Conservation (phyloP, 164 flowering plant genomes). For the Protea cynaroides region DNA sequence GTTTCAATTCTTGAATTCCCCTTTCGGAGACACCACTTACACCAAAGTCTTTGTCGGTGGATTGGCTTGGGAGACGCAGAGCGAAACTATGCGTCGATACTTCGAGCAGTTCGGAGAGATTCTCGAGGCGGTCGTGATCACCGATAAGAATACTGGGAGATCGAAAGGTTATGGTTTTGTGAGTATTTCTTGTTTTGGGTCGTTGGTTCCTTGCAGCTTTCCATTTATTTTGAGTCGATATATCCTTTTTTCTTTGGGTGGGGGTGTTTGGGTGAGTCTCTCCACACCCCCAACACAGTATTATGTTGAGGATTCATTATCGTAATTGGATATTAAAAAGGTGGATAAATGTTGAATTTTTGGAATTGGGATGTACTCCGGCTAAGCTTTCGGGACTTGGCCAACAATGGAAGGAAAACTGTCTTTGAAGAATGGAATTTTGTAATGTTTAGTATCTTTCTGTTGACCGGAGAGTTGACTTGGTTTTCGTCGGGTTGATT, state of each 20-base stretch:
- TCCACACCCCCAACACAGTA: too few species aligned
- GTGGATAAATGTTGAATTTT: not conserved
- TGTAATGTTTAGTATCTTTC: not conserved
- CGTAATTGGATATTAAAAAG: not conserved
- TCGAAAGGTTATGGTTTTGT: slow-evolving; percentile 99
- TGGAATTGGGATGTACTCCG: not conserved
- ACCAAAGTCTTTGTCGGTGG: slow-evolving; percentile 99
- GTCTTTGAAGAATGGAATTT: not conserved
- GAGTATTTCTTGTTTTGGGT: slow-evolving; percentile 38
- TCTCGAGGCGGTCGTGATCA: slow-evolving; percentile 93
- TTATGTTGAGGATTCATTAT: not conserved
- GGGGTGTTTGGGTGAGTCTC: too few species aligned
- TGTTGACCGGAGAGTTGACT: slow-evolving; percentile 24
- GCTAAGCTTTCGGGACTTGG: not conserved
- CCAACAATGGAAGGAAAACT: not conserved
- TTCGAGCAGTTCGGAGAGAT: slow-evolving; percentile 97
- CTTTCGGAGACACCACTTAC: slow-evolving; percentile 89
- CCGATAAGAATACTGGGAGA: slow-evolving; percentile 90
- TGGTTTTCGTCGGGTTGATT: slow-evolving; percentile 28
- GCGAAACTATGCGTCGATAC: slow-evolving; percentile 73
- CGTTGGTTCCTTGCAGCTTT: not conserved
- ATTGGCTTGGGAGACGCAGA: slow-evolving; percentile 97
- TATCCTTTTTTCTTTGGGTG: not conserved
- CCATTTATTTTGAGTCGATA: not conserved
- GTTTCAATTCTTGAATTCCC: slow-evolving; percentile 68